A percentile compares a stretch with the other conserved stretches of the same genome.
phyloP scores from a whole-genome alignment of 352 stramenopile species.

The Phytophthora tubulina region DNA sequence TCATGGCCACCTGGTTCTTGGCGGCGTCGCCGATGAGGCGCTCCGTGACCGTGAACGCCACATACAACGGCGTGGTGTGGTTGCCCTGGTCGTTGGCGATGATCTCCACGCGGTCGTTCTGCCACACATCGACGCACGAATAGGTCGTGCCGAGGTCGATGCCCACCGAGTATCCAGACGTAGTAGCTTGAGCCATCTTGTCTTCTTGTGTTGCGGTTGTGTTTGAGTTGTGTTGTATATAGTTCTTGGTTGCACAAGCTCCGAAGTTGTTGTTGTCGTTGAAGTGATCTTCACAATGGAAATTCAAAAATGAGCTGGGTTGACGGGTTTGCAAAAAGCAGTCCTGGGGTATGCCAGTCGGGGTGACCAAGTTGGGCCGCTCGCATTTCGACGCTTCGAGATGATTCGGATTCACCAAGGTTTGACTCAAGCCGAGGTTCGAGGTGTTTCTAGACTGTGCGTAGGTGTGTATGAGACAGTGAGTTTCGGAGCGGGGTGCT shows the following conservation, averaged over 20 bases:
- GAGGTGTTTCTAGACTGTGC: too few species aligned
- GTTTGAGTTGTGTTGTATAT: background rate
- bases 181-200: constrained; percentile 52
- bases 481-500: too few species aligned
- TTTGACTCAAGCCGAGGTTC: too few species aligned
- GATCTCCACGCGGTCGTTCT: constrained; percentile 94
- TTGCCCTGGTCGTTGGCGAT: constrained; percentile 97
- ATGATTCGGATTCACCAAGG: background rate
- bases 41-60: constrained; percentile 94
- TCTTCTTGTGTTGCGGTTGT: constrained; percentile 28
- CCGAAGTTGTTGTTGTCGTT: background rate
- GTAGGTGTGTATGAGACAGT: too few species aligned
- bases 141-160: constrained; percentile 95
- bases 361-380: background rate
- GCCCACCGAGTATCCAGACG: constrained; percentile 58
- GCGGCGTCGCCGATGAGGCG: constrained; percentile 94
- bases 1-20: constrained; percentile 94
- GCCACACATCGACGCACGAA: constrained; percentile 94
- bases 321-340: background rate
- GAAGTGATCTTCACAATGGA: constrained; percentile 28
- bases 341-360: background rate
- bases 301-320: constrained; percentile 31
- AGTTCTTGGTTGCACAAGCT: constrained; percentile 4
- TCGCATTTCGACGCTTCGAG: background rate
- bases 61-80: constrained; percentile 94